A percentile compares a stretch with the other conserved stretches of the same genome.
These are phyloP conservation scores for Ceriops zippeliana DNA, from an alignment of 345 rosid genomes.

Conservation along the genomic window DNA sequence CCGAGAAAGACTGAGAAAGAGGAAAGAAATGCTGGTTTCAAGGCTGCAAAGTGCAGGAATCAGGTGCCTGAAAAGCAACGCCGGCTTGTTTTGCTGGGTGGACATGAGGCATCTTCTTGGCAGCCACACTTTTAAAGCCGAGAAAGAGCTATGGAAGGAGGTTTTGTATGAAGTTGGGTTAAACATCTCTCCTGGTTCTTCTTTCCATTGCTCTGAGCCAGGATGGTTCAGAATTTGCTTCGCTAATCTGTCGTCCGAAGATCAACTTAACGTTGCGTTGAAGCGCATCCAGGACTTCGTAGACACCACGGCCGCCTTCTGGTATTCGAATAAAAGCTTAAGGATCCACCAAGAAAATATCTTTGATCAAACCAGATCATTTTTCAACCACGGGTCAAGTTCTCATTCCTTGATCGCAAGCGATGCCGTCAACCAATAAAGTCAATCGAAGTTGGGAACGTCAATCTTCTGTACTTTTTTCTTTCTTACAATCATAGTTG, in stretches of 20 bases:
- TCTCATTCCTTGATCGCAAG: slow-evolving; percentile 26
- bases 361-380: slow-evolving; percentile 14
- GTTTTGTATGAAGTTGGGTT: slow-evolving; percentile 19
- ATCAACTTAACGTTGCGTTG: slow-evolving; percentile 13
- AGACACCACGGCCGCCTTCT: not conserved
- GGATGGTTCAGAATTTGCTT: slow-evolving; percentile 36
- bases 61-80: slow-evolving; percentile 24
- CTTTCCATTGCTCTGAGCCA: slow-evolving; percentile 32
- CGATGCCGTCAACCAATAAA: slow-evolving; percentile 24
- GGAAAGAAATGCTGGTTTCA: slow-evolving; percentile 18
- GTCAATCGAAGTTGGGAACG: too few relatives aligned
- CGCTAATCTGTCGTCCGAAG: slow-evolving; percentile 31
- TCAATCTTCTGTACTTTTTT: too few relatives aligned
- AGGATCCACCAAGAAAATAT: not conserved
- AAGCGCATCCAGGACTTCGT: slow-evolving; percentile 13
- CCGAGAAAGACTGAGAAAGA: slow-evolving; percentile 11
- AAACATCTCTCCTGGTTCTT: slow-evolving; percentile 29
- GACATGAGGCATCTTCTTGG: slow-evolving; percentile 24
- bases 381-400: slow-evolving; percentile 41
- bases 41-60: slow-evolving; percentile 23
- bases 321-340: not conserved
- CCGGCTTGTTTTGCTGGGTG: slow-evolving; percentile 33
- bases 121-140: slow-evolving; percentile 16
- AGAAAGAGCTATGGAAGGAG: slow-evolving; percentile 24
- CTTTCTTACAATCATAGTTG: too few relatives aligned